phyloP scores from a whole-genome alignment of 208 protist genomes.

The Leptomonas seymouri region DNA sequence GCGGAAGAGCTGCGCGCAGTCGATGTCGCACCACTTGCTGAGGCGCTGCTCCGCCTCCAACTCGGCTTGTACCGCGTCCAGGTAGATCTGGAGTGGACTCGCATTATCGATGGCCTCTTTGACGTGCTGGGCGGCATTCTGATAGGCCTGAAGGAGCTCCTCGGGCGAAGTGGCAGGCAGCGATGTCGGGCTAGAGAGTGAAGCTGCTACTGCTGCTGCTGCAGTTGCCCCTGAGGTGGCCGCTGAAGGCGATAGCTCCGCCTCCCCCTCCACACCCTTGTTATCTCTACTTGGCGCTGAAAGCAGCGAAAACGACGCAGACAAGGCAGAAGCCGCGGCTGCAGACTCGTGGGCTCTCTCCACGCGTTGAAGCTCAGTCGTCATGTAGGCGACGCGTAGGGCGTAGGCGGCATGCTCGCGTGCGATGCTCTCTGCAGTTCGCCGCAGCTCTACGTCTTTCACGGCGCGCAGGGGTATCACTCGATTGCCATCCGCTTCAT shows the following conservation, averaged over 20 bases:
- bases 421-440: conserved; percentile 12
- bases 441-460: conserved; percentile 19
- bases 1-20: conserved; percentile 20
- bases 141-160: conserved; percentile 22
- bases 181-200: conserved; percentile 4
- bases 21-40: conserved; percentile 32
- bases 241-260: background rate
- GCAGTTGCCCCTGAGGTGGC: background rate
- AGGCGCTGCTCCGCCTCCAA: conserved; percentile 40
- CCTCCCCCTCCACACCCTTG: no score
- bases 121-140: conserved; percentile 16
- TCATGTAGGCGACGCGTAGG: conserved; percentile 23
- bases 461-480: conserved; percentile 25
- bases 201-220: no score
- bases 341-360: background rate
- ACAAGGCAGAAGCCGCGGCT: background rate
- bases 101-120: conserved; percentile 12
- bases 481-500: background rate
- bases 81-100: conserved; percentile 26
- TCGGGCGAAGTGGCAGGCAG: conserved; percentile 6
- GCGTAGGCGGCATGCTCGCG: conserved; percentile 30
- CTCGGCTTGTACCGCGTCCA: conserved; percentile 40
- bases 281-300: no score
- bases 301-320: no score
- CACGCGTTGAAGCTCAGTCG: conserved; percentile 24